phyloP scores from a whole-genome alignment of 2,329 filamentous ascomycete genomes.

The Diaporthe citri region DNA sequence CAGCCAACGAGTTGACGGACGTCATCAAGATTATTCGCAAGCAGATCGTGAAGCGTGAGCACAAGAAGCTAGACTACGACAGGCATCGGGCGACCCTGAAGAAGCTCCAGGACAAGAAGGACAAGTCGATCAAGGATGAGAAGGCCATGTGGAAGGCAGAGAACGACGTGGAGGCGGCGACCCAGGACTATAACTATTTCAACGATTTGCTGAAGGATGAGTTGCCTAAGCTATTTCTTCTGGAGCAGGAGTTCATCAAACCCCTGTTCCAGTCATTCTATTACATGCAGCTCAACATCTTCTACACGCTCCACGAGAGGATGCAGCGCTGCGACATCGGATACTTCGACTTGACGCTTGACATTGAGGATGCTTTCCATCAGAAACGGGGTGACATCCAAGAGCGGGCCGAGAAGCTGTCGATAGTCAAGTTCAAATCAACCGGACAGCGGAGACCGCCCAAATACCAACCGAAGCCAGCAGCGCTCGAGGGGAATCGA shows the following conservation, averaged over 20 bases:
- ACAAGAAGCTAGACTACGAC: slow-evolving; percentile 98
- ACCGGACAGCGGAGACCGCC: slow-evolving; percentile 76
- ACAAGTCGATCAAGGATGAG: slow-evolving; percentile 95
- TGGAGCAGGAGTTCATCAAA: slow-evolving; percentile 95
- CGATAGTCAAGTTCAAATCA: slow-evolving; percentile 92
- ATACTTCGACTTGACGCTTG: slow-evolving; percentile 93
- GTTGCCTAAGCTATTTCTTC: slow-evolving; percentile 87
- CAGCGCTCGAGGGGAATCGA: slow-evolving; percentile 57
- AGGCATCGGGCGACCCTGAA: slow-evolving; percentile 86
- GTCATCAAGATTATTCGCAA: slow-evolving; percentile 97
- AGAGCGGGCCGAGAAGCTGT: slow-evolving; percentile 84
- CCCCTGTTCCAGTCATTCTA: slow-evolving; percentile 99
- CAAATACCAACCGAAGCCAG: slow-evolving; percentile 70
- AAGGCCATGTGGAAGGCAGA: slow-evolving; percentile 98
- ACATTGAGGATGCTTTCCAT: slow-evolving; percentile 92
- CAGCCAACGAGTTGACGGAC: slow-evolving; percentile 91
- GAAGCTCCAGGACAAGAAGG: slow-evolving; percentile 98
- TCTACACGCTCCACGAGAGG: slow-evolving; percentile 97
- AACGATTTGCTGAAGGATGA: slow-evolving; percentile 98
- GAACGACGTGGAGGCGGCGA: slow-evolving; percentile 89
- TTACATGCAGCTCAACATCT: slow-evolving; percentile 99
- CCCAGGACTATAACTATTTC: slow-evolving; percentile 97
- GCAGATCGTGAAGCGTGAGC: slow-evolving; percentile 87
- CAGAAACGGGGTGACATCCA: slow-evolving; percentile 90
- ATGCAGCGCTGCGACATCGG: slow-evolving; percentile 98